A percentile compares a stretch with the other conserved stretches of the same genome.
These are phyloP conservation scores for Chrysanthemum makinoi DNA, from an alignment of 129 eudicot genomes.

Conservation along the genomic window DNA sequence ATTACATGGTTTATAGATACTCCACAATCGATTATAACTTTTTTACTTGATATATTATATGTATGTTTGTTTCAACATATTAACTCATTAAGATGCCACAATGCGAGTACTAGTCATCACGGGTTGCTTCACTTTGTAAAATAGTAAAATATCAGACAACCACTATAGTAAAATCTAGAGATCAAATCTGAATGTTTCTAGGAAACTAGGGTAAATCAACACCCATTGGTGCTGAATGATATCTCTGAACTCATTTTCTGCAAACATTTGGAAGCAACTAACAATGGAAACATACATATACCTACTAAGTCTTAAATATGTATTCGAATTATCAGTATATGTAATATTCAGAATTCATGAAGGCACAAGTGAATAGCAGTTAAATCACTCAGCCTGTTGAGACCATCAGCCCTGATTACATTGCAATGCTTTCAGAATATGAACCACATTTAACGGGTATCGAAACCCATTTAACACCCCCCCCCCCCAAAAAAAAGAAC, in stretches of 20 bases:
- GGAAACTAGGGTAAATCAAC: not conserved
- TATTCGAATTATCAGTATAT: not conserved
- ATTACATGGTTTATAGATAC: conserved; percentile 16
- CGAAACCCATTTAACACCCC: no score
- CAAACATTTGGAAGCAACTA: conserved; percentile 1
- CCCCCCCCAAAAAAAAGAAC: no score
- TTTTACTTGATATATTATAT: not conserved
- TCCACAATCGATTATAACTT: not conserved
- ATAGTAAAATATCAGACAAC: no score
- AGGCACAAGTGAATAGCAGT: not conserved
- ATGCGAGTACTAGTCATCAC: no score
- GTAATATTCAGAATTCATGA: not conserved
- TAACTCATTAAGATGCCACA: no score
- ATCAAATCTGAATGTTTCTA: conserved; percentile 16
- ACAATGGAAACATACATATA: not conserved
- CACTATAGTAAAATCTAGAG: not conserved
- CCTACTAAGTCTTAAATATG: not conserved
- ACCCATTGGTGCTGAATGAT: not conserved
- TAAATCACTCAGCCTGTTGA: not conserved
- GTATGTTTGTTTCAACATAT: no score
- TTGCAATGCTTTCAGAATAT: not conserved
- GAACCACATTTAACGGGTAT: not conserved
- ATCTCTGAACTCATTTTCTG: conserved; percentile 16
- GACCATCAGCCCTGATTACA: conserved; percentile 8
- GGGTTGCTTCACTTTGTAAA: no score